Evolutionary conservation across 352 stramenopile species (phyloP).

Genomic region (Thalassiosira ordinaria): DNA sequence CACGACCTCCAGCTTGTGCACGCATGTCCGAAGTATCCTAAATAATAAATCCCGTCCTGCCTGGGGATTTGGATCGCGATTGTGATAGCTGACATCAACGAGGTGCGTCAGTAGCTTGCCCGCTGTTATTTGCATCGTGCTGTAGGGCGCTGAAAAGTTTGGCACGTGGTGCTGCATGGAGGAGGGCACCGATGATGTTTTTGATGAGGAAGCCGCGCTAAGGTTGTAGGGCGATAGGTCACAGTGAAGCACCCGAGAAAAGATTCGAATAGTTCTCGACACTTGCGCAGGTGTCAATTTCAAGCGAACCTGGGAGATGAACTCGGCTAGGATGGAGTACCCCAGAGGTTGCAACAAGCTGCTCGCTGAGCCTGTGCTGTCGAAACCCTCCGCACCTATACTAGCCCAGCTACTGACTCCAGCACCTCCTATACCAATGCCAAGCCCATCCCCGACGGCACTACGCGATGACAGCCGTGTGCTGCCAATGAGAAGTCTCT

Average conservation of each 20-base stretch:
- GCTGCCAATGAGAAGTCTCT: conserved; percentile 92
- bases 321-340: conserved; percentile 96
- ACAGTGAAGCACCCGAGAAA: conserved; percentile 75
- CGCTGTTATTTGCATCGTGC: conserved; percentile 94
- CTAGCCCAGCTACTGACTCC: not conserved
- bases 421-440: not conserved
- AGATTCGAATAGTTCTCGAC: conserved; percentile 91
- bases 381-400: not conserved
- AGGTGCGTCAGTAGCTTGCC: conserved; percentile 96
- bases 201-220: too few species aligned
- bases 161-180: too few species aligned
- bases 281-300: conserved; percentile 94
- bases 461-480: conserved; percentile 25
- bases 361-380: conserved; percentile 23
- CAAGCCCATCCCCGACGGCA: not conserved
- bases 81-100: conserved; percentile 96
- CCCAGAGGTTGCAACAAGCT: conserved; percentile 90
- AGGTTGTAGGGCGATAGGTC: too few species aligned
- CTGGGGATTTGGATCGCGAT: conserved; percentile 86
- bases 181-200: too few species aligned
- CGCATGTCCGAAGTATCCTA: conserved; percentile 88
- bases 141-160: conserved; percentile 52
- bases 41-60: conserved; percentile 79
- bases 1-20: conserved; percentile 93
- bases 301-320: conserved; percentile 96